Evolutionary conservation across 2,329 filamentous ascomycete species (phyloP).

Genomic region (Claviceps arundinis): DNA sequence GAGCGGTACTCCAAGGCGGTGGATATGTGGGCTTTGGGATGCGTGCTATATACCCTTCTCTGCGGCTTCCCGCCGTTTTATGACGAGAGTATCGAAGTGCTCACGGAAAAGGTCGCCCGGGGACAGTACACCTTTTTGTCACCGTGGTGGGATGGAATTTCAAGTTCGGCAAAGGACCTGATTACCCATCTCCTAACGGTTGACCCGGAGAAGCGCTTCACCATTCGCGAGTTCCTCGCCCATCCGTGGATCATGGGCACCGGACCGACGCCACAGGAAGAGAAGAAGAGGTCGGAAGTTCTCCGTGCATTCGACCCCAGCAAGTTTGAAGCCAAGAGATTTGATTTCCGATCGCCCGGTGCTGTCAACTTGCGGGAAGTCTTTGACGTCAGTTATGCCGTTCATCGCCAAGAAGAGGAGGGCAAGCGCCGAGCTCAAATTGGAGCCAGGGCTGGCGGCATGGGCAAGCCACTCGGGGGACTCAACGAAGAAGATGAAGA

Average conservation of each 20-base stretch:
- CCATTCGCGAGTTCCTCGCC: conserved; percentile 81
- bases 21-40: conserved; percentile 98
- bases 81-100: conserved; percentile 90
- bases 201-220: conserved; percentile 88
- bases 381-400: conserved; percentile 96
- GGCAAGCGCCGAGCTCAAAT: conserved; percentile 81
- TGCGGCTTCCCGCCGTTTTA: conserved; percentile 98
- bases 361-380: conserved; percentile 93
- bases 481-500: conserved; percentile 54
- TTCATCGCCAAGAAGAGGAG: conserved; percentile 93
- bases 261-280: conserved; percentile 41
- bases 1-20: conserved; percentile 97
- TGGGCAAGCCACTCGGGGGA: conserved; percentile 39
- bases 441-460: conserved; percentile 56
- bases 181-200: conserved; percentile 89
- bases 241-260: conserved; percentile 83
- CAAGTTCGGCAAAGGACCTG: conserved; percentile 83
- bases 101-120: conserved; percentile 94
- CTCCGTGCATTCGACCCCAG: conserved; percentile 44
- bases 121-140: conserved; percentile 97
- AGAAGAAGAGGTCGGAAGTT: conserved; percentile 39
- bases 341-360: conserved; percentile 90
- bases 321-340: conserved; percentile 48
- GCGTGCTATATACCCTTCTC: conserved; percentile 89
- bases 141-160: conserved; percentile 99